phyloP scores from a whole-genome alignment of 169 alveolate genomes.

The Neospora caninum region DNA sequence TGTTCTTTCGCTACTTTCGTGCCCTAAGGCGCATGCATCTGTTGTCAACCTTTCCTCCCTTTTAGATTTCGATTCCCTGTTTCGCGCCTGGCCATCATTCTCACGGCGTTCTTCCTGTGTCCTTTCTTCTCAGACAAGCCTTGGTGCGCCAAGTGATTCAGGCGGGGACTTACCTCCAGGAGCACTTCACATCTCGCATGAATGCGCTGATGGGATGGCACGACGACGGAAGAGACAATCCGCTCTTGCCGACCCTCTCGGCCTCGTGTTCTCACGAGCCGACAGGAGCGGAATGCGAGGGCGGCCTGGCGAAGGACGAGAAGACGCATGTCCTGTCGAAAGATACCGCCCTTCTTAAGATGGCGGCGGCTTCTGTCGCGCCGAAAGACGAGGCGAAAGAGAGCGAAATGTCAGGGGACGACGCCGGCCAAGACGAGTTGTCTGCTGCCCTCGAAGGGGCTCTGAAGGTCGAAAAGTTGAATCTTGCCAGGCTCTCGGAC shows the following conservation, averaged over 20 bases:
- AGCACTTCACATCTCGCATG: conserved; percentile 29
- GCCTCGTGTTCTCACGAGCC: not conserved
- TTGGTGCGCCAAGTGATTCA: not conserved
- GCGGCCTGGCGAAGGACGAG: not conserved
- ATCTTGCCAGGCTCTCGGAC: conserved; percentile 46
- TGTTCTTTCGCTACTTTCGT: too few relatives aligned
- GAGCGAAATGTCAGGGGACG: not conserved
- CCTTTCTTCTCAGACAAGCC: conserved; percentile 14
- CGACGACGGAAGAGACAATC: not conserved
- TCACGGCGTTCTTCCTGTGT: not conserved
- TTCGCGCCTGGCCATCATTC: too few relatives aligned
- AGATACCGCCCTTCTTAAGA: not conserved
- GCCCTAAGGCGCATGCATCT: too few relatives aligned
- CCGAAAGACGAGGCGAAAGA: not conserved
- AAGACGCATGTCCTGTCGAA: not conserved
- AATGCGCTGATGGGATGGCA: conserved; percentile 29
- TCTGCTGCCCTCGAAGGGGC: not conserved
- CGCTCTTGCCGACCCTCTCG: not conserved
- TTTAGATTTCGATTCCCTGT: too few relatives aligned
- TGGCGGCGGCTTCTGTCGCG: not conserved
- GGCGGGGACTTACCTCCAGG: conserved; percentile 53
- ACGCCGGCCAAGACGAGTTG: not conserved
- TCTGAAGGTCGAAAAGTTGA: not conserved
- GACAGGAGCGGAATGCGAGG: not conserved
- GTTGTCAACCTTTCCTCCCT: too few relatives aligned